Base-by-base conservation (phyloP, 805 yeast genomes). In the Metschnikowia gelsemii region DNA sequence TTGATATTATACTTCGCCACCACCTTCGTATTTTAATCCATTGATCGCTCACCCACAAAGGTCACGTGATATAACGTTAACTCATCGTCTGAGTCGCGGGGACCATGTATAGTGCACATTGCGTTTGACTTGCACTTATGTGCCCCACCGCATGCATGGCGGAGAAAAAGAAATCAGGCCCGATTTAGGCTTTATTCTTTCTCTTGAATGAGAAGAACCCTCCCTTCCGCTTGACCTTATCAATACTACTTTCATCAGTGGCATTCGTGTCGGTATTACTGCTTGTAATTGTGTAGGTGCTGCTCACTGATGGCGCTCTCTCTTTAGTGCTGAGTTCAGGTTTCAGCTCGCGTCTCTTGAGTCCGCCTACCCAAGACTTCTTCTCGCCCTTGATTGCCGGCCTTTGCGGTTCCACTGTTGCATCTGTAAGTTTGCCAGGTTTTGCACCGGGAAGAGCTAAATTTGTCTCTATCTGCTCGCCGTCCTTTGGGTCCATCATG, bases 311-410 rank as follows among this genome's bases (percentile, higher is more conserved):
- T 7, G 45, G 32, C 23, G 58, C 60, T 20, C 62, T 30, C 17
- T 60, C 51, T 8, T 37, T 38, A 11, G 39, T 8, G n/a, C 28
- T 39, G 18, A 43, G 24, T 18, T 53, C 60, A 33, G 55, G 57
- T 33, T 59, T 43, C 42, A 44, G 47, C 22, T 51, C 69, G 40
- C 64, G 47, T 24, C 66, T 51, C 37, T 65, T 66, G 22, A 68
- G 55, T 0, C 70, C 67, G 2, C 68, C 69, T 4, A 68, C 69
- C 71, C 72, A 66, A 25, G 65, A 57, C 41, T 69, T 69, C 55
- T 68, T 67, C 29, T 66, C 72, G 6, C 29, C 24, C 19, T 37
- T 51, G 54, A 28, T n/a, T 40, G 32, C 29, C 3, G 40, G 40
- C 5, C 40, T 23, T 38, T 42, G 39, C 6, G 30, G 34, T 20